Base-by-base conservation (phyloP, 129 eudicot genomes). In the Flaveria bidentis region DNA sequence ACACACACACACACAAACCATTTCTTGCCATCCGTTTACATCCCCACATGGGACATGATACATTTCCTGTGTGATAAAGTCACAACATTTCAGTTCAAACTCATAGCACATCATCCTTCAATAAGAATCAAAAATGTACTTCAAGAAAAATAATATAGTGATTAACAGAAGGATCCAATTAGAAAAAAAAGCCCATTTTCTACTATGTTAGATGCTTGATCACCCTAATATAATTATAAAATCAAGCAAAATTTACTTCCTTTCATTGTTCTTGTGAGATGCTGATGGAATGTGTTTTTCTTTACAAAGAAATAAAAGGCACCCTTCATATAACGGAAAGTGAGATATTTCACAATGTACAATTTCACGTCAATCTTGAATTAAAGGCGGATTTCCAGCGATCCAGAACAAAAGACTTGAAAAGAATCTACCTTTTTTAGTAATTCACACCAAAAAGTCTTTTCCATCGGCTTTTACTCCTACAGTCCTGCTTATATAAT, bases 21-120 rank as follows among this genome's bases (percentile, higher is more conserved):
- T 73, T 73, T 68, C 22, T 51, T 73, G 79, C 91, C 96, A 77
- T 85, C 72, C 87, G 65, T 81, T 79, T 69, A 47, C 44, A 85
- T 77, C 88, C 87, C 92, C 80, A 76, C 82, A 7, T 18, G 71
- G 86, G 66, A 57, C 79, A 71, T 14, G 23, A 42, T 63, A 64
- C 49, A 64, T 45, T 58, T 57, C 53, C 71, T 81, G 62, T 55
- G 67, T 62, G 60, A 77, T 45, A 68, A 81, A 88, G 69, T 75
- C 66, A 9, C 73, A 61, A 53, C 83, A 72, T 51, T 73, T 44
- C 30, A 76, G 57, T 85, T 71, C 78, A 70, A 79, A 74, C 83
- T 83, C 73, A 71, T 53, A 78, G 80, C 80, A 51, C 84, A 67
- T 85, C 71, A 30, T 49, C 53, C 4, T 12, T 13, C 47, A 20